phyloP scores from a whole-genome alignment of 176 grass and related monocot genomes.

The Carex kokanica region DNA sequence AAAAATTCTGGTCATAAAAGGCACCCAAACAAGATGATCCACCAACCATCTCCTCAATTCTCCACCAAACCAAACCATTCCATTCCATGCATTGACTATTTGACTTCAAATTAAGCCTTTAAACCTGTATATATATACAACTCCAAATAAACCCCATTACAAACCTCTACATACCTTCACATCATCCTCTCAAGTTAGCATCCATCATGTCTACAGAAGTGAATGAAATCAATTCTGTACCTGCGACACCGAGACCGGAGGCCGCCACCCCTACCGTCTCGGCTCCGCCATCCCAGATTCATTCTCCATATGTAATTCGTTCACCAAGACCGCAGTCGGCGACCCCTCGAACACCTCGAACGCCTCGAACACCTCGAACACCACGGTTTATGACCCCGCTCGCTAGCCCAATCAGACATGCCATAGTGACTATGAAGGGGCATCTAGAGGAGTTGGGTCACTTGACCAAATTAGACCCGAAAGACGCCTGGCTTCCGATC shows the following conservation, averaged over 20 bases:
- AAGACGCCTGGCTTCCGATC: conserved; percentile 94
- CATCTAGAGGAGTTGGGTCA: conserved; percentile 72
- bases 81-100: background rate
- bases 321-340: background rate
- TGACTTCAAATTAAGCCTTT: background rate
- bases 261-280: conserved; percentile 32
- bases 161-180: background rate
- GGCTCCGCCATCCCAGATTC: conserved; percentile 59
- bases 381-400: conserved; percentile 56
- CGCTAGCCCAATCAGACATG: conserved; percentile 52
- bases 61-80: conserved; percentile 53
- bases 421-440: conserved; percentile 55
- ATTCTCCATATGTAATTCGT: conserved; percentile 34
- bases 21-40: conserved; percentile 16
- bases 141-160: background rate
- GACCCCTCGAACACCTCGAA: conserved; percentile 39
- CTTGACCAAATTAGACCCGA: conserved; percentile 62
- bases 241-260: conserved; percentile 42
- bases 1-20: background rate
- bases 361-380: conserved; percentile 33
- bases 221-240: conserved; percentile 52
- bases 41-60: conserved; percentile 34
- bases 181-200: background rate
- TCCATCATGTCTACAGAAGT: conserved; percentile 43
- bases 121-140: background rate